A percentile compares a stretch with the other conserved stretches of the same genome.
Conservation (phyloP, 371 early-diverging fungal genomes). For the Haplosporangium sp. region DNA sequence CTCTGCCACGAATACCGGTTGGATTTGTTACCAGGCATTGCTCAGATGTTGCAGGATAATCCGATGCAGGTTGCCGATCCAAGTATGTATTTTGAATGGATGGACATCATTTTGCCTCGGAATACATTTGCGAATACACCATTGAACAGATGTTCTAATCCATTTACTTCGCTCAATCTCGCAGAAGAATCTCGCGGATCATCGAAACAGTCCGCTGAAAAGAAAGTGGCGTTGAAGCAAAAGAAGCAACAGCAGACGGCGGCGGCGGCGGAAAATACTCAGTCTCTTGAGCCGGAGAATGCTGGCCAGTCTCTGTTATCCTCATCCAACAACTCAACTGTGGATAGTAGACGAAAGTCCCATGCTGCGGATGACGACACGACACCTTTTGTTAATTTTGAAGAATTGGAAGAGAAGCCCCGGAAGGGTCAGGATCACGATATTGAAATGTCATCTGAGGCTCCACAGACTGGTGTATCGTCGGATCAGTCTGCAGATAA, state of each 20-base stretch:
- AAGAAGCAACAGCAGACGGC: conserved; percentile 9
- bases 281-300: conserved; percentile 1
- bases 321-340: background rate
- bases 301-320: conserved; percentile 6
- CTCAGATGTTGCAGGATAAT: conserved; percentile 60
- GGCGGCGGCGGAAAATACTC: background rate
- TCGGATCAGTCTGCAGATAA: conserved; percentile 1
- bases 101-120: background rate
- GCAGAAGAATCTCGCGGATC: conserved; percentile 12
- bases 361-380: conserved; percentile 51
- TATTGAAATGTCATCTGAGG: conserved; percentile 28
- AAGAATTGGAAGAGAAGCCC: conserved; percentile 50
- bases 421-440: conserved; percentile 26
- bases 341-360: conserved; percentile 32
- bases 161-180: background rate
- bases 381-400: conserved; percentile 53
- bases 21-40: conserved; percentile 59
- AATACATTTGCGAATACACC: no score
- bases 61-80: conserved; percentile 36
- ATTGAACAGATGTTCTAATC: background rate
- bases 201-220: conserved; percentile 10
- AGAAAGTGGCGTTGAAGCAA: conserved; percentile 16
- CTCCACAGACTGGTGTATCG: background rate
- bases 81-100: conserved; percentile 15
- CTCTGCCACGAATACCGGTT: conserved; percentile 63